A percentile compares a stretch with the other conserved stretches of the same genome.
These are phyloP conservation scores for Limtongozyma cylindracea DNA, from an alignment of 805 yeast species.

Conservation along the genomic window DNA sequence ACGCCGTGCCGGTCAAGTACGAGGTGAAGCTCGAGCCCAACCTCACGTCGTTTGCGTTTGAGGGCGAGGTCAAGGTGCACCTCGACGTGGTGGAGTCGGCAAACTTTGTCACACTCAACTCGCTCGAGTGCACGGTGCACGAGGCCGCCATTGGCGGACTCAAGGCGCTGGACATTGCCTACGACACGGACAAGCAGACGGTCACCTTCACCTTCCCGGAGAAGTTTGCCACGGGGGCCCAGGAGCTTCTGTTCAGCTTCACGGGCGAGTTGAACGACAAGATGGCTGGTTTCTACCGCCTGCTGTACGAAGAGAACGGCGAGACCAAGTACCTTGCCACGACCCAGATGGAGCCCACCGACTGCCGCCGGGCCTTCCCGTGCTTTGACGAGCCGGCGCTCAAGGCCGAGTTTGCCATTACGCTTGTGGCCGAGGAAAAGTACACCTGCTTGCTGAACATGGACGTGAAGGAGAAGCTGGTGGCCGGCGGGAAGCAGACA, in stretches of 20 bases:
- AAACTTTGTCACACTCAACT: conserved; percentile 25
- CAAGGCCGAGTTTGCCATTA: conserved; percentile 28
- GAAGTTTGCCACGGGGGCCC: conserved; percentile 6
- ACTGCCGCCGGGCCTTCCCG: conserved; percentile 32
- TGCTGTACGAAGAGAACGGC: conserved; percentile 15
- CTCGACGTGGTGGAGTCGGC: conserved; percentile 23
- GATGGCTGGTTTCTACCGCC: conserved; percentile 30
- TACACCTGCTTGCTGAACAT: conserved; percentile 21
- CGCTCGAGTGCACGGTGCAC: conserved; percentile 37
- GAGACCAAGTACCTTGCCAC: conserved; percentile 14
- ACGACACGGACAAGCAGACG: conserved; percentile 23
- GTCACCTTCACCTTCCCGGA: conserved; percentile 29
- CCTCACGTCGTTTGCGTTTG: conserved; percentile 29
- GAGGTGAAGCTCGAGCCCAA: conserved; percentile 14
- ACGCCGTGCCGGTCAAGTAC: conserved; percentile 15
- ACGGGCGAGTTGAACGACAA: conserved; percentile 21
- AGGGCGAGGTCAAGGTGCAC: conserved; percentile 27
- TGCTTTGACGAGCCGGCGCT: conserved; percentile 29
- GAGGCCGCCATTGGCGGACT: conserved; percentile 13
- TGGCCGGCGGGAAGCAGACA: conserved; percentile 2
- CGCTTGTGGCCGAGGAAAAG: conserved; percentile 7
- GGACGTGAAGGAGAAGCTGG: conserved; percentile 10
- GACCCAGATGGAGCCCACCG: conserved; percentile 34
- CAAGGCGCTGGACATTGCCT: conserved; percentile 3
- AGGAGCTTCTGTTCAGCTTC: conserved; percentile 8